A percentile compares a stretch with the other conserved stretches of the same genome.
Conservation (phyloP, 257 asterid species). For the Solanum sitiens region DNA sequence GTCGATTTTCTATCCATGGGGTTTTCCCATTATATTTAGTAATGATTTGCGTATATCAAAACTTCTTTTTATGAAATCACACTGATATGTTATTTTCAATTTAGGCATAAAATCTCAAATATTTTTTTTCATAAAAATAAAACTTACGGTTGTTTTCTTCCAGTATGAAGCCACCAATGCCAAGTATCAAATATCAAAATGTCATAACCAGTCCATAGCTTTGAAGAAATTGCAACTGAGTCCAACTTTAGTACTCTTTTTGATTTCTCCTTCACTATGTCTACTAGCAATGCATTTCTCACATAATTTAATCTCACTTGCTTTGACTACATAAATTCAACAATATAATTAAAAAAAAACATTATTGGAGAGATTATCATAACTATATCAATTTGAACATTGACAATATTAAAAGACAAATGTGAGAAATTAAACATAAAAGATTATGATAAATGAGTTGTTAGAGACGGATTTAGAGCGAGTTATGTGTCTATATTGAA, state of each 20-base stretch:
- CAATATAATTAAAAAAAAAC: neutral
- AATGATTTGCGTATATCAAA: no score
- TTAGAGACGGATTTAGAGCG: neutral
- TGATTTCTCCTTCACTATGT: neutral
- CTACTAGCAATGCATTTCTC: slow-evolving; percentile 8
- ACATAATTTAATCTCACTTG: neutral
- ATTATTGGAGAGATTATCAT: neutral
- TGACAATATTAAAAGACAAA: neutral
- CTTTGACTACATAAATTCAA: neutral
- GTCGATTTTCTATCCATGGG: neutral
- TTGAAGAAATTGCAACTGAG: neutral
- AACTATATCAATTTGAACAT: neutral
- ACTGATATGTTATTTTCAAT: neutral
- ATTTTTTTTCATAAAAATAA: neutral
- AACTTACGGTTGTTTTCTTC: slow-evolving; percentile 50
- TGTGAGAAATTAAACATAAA: neutral
- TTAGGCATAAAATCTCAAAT: neutral
- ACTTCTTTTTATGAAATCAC: no score
- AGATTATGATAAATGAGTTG: neutral
- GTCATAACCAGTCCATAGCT: slow-evolving; percentile 14
- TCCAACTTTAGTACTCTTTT: slow-evolving; percentile 13
- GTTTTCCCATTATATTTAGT: no score
- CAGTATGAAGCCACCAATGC: slow-evolving; percentile 59
- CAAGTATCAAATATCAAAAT: slow-evolving; percentile 28
- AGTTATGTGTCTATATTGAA: no score